These are phyloP conservation scores for Amphirosellinia nigrospora DNA, from an alignment of 495 filamentous ascomycete genomes.

Conservation along the genomic window DNA sequence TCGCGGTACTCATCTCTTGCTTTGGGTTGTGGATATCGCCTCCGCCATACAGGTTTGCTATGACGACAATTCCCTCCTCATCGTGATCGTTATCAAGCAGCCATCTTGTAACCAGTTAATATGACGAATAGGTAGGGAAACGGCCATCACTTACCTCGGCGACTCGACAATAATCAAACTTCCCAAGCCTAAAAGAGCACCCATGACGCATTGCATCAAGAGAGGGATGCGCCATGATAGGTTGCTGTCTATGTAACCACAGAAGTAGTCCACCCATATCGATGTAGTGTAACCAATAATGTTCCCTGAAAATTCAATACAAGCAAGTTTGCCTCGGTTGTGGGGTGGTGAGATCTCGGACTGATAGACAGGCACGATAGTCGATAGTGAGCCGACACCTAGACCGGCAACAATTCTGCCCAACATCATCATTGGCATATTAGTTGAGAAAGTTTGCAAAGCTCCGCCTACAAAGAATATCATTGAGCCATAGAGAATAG, in stretches of 20 bases:
- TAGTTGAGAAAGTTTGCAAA: constrained; percentile 78
- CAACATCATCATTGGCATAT: constrained; percentile 90
- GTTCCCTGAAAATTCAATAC: constrained; percentile 98
- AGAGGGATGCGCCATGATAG: constrained; percentile 91
- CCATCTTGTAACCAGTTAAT: constrained; percentile 66
- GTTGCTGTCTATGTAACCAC: constrained; percentile 84
- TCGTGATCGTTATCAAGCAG: constrained; percentile 97
- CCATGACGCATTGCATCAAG: constrained; percentile 94
- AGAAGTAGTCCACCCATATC: constrained; percentile 98
- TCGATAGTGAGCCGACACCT: constrained; percentile 92
- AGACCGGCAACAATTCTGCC: constrained; percentile 91
- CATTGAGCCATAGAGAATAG: constrained; percentile 91
- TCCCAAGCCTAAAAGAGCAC: constrained; percentile 78
- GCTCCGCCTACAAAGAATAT: constrained; percentile 92
- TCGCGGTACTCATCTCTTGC: constrained; percentile 95
- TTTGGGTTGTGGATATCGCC: constrained; percentile 91
- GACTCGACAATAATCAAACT: constrained; percentile 96
- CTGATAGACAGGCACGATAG: constrained; percentile 97
- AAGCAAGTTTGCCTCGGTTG: constrained; percentile 92
- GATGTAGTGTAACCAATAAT: constrained; percentile 94
- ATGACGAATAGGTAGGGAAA: constrained; percentile 19
- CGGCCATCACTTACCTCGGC: constrained; percentile 69
- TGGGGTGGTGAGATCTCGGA: constrained; percentile 97
- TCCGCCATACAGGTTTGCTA: constrained; percentile 94
- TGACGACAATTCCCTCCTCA: constrained; percentile 96